Conservation (phyloP, 495 filamentous ascomycete genomes). For the Penicillium riverlandense region DNA sequence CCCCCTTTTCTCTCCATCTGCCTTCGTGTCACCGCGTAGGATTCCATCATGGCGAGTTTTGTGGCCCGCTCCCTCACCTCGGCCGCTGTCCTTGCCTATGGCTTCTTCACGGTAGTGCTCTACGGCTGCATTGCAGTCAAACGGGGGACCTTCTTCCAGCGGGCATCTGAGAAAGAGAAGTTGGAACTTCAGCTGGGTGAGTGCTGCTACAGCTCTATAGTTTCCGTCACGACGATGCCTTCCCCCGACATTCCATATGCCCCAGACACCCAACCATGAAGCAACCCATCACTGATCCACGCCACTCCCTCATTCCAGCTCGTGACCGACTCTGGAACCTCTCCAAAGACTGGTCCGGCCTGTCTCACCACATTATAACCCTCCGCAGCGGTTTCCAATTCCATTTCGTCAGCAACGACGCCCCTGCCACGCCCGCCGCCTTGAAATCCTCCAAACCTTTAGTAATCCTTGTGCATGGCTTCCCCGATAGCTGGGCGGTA, state of each 20-base stretch:
- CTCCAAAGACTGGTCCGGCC: constrained; percentile 26
- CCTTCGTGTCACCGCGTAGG: background rate
- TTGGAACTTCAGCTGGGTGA: constrained; percentile 34
- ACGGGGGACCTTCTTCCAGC: constrained; percentile 26
- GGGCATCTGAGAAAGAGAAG: constrained; percentile 26
- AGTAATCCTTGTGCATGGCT: constrained; percentile 52
- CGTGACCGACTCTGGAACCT: constrained; percentile 41
- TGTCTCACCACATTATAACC: constrained; percentile 40
- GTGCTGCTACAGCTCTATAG: background rate
- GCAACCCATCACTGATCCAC: background rate
- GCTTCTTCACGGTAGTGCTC: constrained; percentile 24
- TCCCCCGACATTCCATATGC: too few relatives aligned
- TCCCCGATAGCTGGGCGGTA: constrained; percentile 49
- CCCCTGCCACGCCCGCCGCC: constrained; percentile 8
- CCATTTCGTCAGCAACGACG: constrained; percentile 43
- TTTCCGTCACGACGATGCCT: too few relatives aligned
- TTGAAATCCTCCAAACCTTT: constrained; percentile 29
- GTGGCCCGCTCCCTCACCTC: constrained; percentile 10
- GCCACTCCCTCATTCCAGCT: constrained; percentile 16
- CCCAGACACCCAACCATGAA: background rate
- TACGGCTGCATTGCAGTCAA: constrained; percentile 18
- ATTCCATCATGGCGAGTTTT: constrained; percentile 17
- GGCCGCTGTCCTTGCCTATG: constrained; percentile 22
- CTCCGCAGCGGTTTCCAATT: constrained; percentile 42
- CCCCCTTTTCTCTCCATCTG: too few relatives aligned